Evolutionary conservation across 2,329 filamentous ascomycete species (phyloP), one percentile per base, ranked within the genome.

Genomic region (Grosmannia huntii): DNA sequence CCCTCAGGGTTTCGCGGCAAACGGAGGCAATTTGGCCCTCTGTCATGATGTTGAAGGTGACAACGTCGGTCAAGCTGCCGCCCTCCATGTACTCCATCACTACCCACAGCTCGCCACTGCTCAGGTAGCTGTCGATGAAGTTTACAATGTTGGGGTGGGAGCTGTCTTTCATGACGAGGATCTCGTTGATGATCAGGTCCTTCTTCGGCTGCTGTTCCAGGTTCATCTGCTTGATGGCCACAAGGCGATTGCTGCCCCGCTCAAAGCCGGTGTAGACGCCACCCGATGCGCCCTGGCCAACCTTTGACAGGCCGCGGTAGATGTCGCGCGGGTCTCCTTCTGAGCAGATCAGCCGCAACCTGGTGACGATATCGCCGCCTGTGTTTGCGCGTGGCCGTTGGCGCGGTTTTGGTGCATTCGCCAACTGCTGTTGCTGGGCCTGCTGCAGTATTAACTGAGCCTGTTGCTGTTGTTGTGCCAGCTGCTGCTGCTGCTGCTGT

Each of bases 61-160:
- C 94, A 57, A 99, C 94, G 71, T 99, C 94, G 12, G 94, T 99
- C 69, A 99, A 76, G 72, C 90, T 96, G 62, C 94, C 94, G 60
- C 94, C 94, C 72, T 99, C 92, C 94, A 99, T 99, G 68, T 92
- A 99, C 73, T 99, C 94, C 94, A 99, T 99, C 38, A 97, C 90
- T 1, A 99, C 94, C 94, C 94, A 99, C 33, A 99, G 76, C 71
- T 97, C 94, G 50, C 92, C 89, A 14, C 83, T 82, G 59, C 91
- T 87, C 12, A 99, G 78, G 71, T 91, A 97, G 70, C 91, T 96
- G 75, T 97, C 94, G 75, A 97, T 92, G 72, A 97, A 99, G 72
- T 99, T 99, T 73, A 99, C 94, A 72, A 99, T 95, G 70, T 97
- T 97, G 67, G 90, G 92, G 70, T 99, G 94, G 60, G 89, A 94